These are phyloP conservation scores for Metarhizium guizhouense DNA, from an alignment of 2,329 filamentous ascomycete species.

Conservation along the genomic window DNA sequence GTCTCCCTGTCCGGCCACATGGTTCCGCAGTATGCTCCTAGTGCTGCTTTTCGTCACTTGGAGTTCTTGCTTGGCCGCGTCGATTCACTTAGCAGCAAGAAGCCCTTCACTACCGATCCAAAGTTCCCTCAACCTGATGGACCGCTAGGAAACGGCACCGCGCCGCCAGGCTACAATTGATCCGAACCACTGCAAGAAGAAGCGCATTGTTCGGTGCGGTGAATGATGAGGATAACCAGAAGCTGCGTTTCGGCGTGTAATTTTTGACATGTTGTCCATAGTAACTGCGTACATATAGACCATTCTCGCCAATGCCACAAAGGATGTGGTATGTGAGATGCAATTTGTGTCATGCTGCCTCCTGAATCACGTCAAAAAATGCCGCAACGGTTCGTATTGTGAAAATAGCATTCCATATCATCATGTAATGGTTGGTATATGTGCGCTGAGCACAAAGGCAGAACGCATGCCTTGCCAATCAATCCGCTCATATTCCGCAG, in stretches of 20 bases:
- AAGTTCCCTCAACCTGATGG: not conserved
- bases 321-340: no score
- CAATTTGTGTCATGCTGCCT: no score
- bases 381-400: no score
- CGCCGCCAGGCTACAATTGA: not conserved
- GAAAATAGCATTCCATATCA: no score
- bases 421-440: no score
- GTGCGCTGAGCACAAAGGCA: not conserved
- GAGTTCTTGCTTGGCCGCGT: slow-evolving; percentile 67
- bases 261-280: no score
- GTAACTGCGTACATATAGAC: no score
- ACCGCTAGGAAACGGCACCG: not conserved
- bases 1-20: slow-evolving; percentile 59
- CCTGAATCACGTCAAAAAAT: no score
- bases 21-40: slow-evolving; percentile 58
- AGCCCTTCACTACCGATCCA: slow-evolving; percentile 2
- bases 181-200: not conserved
- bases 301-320: no score
- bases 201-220: not conserved
- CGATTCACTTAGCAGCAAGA: slow-evolving; percentile 32
- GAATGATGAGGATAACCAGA: no score
- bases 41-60: slow-evolving; percentile 58
- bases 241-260: no score
- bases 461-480: not conserved
- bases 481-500: not conserved